Conservation (phyloP, 2,329 filamentous ascomycete species). For the Intubia oerlemansii region DNA sequence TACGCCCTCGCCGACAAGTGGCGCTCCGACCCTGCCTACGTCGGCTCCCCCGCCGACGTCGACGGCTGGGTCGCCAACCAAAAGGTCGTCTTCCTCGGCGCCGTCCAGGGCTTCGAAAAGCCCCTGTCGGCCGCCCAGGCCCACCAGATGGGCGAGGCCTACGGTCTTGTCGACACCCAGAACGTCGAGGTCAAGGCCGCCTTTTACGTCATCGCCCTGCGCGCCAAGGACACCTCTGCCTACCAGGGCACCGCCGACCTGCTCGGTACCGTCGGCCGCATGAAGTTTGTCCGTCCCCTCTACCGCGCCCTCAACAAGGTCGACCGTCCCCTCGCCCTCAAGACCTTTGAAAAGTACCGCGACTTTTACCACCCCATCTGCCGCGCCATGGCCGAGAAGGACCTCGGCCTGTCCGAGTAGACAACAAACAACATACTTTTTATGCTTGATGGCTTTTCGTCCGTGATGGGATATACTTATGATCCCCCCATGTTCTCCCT, state of each 20-base stretch:
- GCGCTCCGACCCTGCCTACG: conserved; percentile 32
- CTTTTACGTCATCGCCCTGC: conserved; percentile 62
- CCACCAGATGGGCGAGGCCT: conserved; percentile 50
- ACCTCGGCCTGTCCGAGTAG: too few species aligned
- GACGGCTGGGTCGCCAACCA: conserved; percentile 65
- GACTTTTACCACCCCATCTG: conserved; percentile 96
- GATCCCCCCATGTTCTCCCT: too few species aligned
- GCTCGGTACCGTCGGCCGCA: conserved; percentile 64
- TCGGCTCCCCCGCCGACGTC: conserved; percentile 53
- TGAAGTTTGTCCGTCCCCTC: conserved; percentile 91
- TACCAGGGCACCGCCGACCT: conserved; percentile 54
- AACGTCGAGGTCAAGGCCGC: conserved; percentile 75
- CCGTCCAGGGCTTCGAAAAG: conserved; percentile 43
- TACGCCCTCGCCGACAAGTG: conserved; percentile 68
- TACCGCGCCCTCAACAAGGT: conserved; percentile 57
- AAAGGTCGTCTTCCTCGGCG: conserved; percentile 74
- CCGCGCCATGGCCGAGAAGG: conserved; percentile 67
- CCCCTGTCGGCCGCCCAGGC: conserved; percentile 44
- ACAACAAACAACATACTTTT: too few species aligned
- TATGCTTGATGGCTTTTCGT: too few species aligned
- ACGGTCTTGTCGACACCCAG: conserved; percentile 50
- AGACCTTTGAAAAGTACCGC: conserved; percentile 70
- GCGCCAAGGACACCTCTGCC: conserved; percentile 45
- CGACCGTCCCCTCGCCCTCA: conserved; percentile 51
- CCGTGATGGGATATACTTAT: too few species aligned